Percentiles rank a stretch among this genome's conserved stretches.
phyloP scores from a whole-genome alignment of 129 eudicot species.

The Artemisia tridentata region DNA sequence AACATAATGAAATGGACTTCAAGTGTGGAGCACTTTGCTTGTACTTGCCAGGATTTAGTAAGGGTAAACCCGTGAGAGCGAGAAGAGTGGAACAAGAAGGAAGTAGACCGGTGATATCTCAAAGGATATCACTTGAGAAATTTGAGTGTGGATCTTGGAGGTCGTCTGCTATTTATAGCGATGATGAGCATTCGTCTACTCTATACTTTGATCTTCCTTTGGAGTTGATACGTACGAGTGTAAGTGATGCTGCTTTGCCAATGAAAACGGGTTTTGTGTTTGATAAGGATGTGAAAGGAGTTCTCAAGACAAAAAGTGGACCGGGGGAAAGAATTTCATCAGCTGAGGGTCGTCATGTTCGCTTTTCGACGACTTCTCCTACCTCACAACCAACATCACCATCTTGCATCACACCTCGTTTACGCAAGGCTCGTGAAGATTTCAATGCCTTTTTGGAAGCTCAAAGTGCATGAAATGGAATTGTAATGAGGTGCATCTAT shows the following conservation, averaged over 20 bases:
- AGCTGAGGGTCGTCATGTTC: constrained; percentile 55
- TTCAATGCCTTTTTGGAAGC: constrained; percentile 81
- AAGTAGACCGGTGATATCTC: constrained; percentile 39
- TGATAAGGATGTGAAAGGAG: constrained; percentile 55
- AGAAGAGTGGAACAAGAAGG: constrained; percentile 35
- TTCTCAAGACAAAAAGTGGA: constrained; percentile 38
- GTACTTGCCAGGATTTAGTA: constrained; percentile 74
- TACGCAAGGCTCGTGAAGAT: constrained; percentile 59
- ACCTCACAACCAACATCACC: constrained; percentile 34
- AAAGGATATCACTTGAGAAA: constrained; percentile 67
- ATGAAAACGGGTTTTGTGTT: constrained; percentile 71
- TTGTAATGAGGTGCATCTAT: not conserved
- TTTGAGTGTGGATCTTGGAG: constrained; percentile 86
- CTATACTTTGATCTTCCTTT: constrained; percentile 78
- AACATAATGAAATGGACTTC: constrained; percentile 42
- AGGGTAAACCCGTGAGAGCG: constrained; percentile 61
- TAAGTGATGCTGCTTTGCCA: constrained; percentile 54
- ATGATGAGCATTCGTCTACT: constrained; percentile 40
- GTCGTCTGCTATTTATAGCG: constrained; percentile 54
- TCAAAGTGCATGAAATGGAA: constrained; percentile 46
- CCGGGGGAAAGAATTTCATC: constrained; percentile 32
- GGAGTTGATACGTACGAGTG: constrained; percentile 70
- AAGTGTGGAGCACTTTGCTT: constrained; percentile 84
- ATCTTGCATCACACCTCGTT: constrained; percentile 52
- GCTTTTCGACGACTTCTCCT: constrained; percentile 56